phyloP scores from a whole-genome alignment of 2,329 filamentous ascomycete genomes.

The Diplocarpon rosae region DNA sequence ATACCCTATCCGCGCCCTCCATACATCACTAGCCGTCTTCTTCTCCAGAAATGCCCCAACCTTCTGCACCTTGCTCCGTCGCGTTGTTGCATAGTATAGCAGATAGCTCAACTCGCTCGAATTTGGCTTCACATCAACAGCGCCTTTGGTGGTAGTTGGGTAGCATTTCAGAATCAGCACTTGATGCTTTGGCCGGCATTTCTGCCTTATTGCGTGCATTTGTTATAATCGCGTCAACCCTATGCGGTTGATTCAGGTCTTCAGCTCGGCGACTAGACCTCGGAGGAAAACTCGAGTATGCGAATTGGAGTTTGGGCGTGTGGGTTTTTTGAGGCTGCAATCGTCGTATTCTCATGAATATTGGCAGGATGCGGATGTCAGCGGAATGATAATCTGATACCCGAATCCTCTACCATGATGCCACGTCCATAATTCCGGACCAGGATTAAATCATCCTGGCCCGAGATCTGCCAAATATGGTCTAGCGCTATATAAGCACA shows the following conservation, averaged over 20 bases:
- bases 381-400: conserved; percentile 5
- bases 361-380: conserved; percentile 2
- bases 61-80: conserved; percentile 91
- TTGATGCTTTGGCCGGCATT: conserved; percentile 88
- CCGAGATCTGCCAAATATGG: not conserved
- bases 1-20: conserved; percentile 77
- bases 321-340: not conserved
- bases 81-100: conserved; percentile 91
- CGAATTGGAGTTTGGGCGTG: not conserved
- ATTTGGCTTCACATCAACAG: conserved; percentile 89
- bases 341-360: conserved; percentile 1
- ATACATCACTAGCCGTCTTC: conserved; percentile 85
- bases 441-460: not conserved
- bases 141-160: conserved; percentile 80
- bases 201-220: conserved; percentile 57
- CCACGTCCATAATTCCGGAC: conserved; percentile 4
- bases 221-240: conserved; percentile 13
- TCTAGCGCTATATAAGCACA: not conserved
- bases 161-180: conserved; percentile 94
- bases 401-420: conserved; percentile 1
- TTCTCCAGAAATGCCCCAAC: conserved; percentile 91
- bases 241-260: not conserved
- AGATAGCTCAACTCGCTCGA: conserved; percentile 94
- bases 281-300: not conserved
- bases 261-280: conserved; percentile 1